Evolutionary conservation across 139 green algal genomes (phyloP).

Genomic region (Micromonas commoda): DNA sequence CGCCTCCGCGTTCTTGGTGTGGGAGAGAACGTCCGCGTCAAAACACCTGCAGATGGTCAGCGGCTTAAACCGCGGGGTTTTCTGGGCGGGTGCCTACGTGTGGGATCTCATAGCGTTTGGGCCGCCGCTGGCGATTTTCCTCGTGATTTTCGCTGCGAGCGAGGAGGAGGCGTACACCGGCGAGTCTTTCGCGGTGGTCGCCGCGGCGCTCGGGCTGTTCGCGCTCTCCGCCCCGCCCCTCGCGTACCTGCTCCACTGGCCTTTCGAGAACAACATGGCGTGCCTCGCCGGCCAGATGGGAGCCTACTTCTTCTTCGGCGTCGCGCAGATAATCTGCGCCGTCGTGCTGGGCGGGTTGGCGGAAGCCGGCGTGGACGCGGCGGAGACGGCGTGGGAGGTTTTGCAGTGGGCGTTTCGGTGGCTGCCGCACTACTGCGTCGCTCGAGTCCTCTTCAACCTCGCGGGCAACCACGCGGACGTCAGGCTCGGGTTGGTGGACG

Average conservation of each 20-base stretch:
- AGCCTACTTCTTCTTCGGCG: slow-evolving; percentile 27
- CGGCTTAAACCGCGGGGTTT: slow-evolving; percentile 30
- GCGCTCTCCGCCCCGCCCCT: slow-evolving; percentile 4
- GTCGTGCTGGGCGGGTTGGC: slow-evolving; percentile 1
- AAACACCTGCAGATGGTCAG: slow-evolving; percentile 42
- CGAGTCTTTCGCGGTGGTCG: not conserved
- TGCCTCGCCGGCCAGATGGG: slow-evolving; percentile 16
- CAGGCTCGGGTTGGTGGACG: not conserved
- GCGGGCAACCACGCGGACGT: not conserved
- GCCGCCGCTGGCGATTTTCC: not conserved
- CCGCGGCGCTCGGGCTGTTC: slow-evolving; percentile 20
- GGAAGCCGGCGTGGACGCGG: not conserved
- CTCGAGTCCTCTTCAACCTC: slow-evolving; percentile 18
- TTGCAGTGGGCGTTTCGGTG: not conserved
- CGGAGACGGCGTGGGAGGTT: not conserved
- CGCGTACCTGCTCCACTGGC: slow-evolving; percentile 16
- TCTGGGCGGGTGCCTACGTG: slow-evolving; percentile 37
- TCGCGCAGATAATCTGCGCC: slow-evolving; percentile 9
- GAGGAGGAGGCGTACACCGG: not conserved
- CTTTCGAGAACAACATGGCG: slow-evolving; percentile 23
- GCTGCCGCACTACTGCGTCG: slow-evolving; percentile 25
- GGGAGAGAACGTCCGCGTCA: slow-evolving; percentile 13
- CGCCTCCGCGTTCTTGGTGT: slow-evolving; percentile 28
- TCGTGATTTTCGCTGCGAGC: slow-evolving; percentile 18
- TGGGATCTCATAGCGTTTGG: slow-evolving; percentile 41